Percentiles rank a stretch among this genome's conserved stretches.
These are phyloP conservation scores for Leucosporidium creatinivorum DNA, from an alignment of 768 basidiomycete species.

Conservation along the genomic window DNA sequence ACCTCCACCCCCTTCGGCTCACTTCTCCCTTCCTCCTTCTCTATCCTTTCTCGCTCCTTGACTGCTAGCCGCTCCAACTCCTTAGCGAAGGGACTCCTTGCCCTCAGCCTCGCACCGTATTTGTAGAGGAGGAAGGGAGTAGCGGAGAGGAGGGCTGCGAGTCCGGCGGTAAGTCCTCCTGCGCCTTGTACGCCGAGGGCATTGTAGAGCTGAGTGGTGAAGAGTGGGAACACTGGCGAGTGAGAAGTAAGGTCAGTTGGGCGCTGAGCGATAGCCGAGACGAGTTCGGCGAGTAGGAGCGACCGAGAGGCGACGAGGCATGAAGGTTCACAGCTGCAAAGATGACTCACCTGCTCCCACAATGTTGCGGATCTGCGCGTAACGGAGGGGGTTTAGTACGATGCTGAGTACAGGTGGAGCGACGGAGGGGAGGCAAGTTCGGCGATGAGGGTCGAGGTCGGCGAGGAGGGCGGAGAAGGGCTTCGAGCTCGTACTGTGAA, in stretches of 20 bases:
- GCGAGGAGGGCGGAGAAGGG: too few species aligned
- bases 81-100: conserved; percentile 17
- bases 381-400: not conserved
- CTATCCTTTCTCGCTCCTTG: too few species aligned
- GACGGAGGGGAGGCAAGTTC: too few species aligned
- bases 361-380: too few species aligned
- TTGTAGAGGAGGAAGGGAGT: conserved; percentile 28
- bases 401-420: not conserved
- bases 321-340: too few species aligned
- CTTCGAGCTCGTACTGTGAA: not conserved
- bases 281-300: too few species aligned
- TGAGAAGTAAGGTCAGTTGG: not conserved
- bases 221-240: conserved; percentile 51
- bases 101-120: conserved; percentile 14
- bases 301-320: too few species aligned
- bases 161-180: conserved; percentile 19
- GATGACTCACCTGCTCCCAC: too few species aligned
- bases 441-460: too few species aligned
- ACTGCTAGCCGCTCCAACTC: conserved; percentile 2
- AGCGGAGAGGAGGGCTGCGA: conserved; percentile 10
- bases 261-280: not conserved
- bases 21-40: too few species aligned
- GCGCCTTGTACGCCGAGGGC: conserved; percentile 57
- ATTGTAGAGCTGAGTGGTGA: conserved; percentile 54
- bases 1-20: too few species aligned